These are phyloP conservation scores for Claviceps capensis DNA, from an alignment of 2,329 filamentous ascomycete genomes.

Conservation along the genomic window DNA sequence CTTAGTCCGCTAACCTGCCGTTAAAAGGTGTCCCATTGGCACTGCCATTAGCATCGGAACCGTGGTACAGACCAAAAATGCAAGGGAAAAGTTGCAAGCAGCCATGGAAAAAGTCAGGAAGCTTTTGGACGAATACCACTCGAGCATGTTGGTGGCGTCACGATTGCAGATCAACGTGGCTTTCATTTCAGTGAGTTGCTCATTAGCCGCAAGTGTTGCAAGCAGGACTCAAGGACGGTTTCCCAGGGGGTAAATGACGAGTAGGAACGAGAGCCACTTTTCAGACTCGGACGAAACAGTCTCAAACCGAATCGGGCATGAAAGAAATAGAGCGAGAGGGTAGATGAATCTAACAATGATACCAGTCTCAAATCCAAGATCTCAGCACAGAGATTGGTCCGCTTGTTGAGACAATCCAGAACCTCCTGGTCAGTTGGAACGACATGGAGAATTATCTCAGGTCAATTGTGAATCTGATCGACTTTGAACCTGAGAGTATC, in stretches of 20 bases:
- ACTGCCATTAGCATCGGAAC: not conserved
- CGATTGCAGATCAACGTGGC: not conserved
- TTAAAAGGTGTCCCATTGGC: not conserved
- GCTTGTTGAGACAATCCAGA: not conserved
- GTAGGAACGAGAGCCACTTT: too few relatives aligned
- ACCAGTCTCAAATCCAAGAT: not conserved
- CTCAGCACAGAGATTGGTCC: not conserved
- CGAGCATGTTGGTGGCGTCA: not conserved
- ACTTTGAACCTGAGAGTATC: not conserved
- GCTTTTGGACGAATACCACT: not conserved
- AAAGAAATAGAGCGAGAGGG: not conserved
- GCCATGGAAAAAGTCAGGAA: not conserved
- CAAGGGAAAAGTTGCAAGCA: not conserved
- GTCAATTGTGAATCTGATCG: not conserved
- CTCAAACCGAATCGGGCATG: too few relatives aligned
- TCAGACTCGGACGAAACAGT: too few relatives aligned
- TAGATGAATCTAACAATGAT: not conserved
- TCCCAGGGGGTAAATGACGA: too few relatives aligned
- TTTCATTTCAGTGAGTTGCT: not conserved
- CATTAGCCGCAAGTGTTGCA: too few relatives aligned
- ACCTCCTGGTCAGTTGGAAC: not conserved
- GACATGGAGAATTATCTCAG: constrained; percentile 1
- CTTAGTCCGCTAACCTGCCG: too few relatives aligned
- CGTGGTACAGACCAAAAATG: not conserved
- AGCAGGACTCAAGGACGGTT: too few relatives aligned